Evolutionary conservation across 2,329 filamentous ascomycete genomes (phyloP).

Genomic region (Leptodontidium sp.): DNA sequence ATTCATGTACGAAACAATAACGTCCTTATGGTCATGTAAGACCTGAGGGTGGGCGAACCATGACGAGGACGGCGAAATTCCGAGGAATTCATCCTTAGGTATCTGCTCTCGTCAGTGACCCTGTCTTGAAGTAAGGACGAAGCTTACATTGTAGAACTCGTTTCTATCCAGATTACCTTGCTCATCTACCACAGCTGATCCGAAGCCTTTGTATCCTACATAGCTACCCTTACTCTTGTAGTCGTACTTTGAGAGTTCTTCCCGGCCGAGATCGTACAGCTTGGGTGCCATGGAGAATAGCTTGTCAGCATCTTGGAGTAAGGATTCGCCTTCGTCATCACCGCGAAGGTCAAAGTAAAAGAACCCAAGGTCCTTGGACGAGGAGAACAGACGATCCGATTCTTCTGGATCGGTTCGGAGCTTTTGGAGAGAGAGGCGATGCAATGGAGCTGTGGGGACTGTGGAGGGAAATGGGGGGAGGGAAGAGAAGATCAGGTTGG

Average conservation of each 20-base stretch:
- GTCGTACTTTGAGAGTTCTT: constrained; percentile 64
- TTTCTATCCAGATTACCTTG: constrained; percentile 41
- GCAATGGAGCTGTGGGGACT: constrained; percentile 39
- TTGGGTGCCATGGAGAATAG: constrained; percentile 37
- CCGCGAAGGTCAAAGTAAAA: constrained; percentile 42
- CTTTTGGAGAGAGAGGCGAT: constrained; percentile 35
- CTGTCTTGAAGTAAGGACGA: not conserved
- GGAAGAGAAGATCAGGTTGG: constrained; percentile 22
- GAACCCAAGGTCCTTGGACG: constrained; percentile 41
- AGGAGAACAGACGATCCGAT: constrained; percentile 34
- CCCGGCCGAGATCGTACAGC: constrained; percentile 51
- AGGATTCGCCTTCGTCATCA: constrained; percentile 34
- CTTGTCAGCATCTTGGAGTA: constrained; percentile 35
- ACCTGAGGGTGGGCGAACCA: constrained; percentile 37
- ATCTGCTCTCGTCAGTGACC: constrained; percentile 29
- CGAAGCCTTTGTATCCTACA: constrained; percentile 42
- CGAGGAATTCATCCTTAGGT: constrained; percentile 43
- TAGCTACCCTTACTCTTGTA: constrained; percentile 47
- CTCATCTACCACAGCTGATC: constrained; percentile 38
- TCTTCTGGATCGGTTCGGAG: constrained; percentile 29
- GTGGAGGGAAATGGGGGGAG: constrained; percentile 36
- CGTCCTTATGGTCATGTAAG: constrained; percentile 31
- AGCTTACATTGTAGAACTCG: constrained; percentile 44
- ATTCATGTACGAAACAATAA: constrained; percentile 37
- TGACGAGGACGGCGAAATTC: constrained; percentile 29